Evolutionary conservation across 2,329 filamentous ascomycete species (phyloP), one percentile per base, ranked within the genome.

Genomic region (Hirsutella rhossiliensis): DNA sequence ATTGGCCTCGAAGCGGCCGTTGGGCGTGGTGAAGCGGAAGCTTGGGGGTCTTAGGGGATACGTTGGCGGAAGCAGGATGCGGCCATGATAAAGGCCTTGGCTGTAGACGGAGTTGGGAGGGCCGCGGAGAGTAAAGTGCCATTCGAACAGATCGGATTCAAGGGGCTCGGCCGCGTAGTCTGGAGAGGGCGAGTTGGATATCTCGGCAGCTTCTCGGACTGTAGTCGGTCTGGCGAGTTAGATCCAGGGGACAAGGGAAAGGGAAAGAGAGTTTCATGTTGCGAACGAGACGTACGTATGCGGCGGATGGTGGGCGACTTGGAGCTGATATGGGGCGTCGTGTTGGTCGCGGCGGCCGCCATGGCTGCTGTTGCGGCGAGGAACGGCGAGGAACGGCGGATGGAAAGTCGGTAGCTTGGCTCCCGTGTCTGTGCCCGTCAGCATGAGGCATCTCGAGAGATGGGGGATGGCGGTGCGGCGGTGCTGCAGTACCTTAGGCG

Each of bases 71-170:
- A 98, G 79, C 34, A 89, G 76, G 61, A 98, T 97, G 57, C 90
- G 87, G 46, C 92, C 92, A 65, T 98, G 92, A 69, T 97, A 98
- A 56, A 96, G 77, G 40, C 92, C 92, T 29, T 73, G 69, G 38
- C 79, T 78, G 66, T 89, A 96, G 32, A 82, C 78, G 0, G 87
- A 89, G 29, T 77, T 71, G 0, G 90, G 90, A 0, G 90, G 89
- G 0, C 92, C 92, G 42, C 83, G 80, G n/a, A 98, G 73, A 0
- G 92, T 98, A 67, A 97, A 98, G 69, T 98, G 92, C 92, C 92
- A 98, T 66, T 97, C 89, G 66, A 95, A 95, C 43, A 98, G 80
- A 64, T 97, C 88, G 29, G 78, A 73, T 59, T 97, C 90, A 49
- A 90, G 78, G 0, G 92, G 92, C 4, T 81, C 73, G 36, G 90